These are phyloP conservation scores for Acacia pycnantha DNA, from an alignment of 331 rosid species.

Conservation along the genomic window DNA sequence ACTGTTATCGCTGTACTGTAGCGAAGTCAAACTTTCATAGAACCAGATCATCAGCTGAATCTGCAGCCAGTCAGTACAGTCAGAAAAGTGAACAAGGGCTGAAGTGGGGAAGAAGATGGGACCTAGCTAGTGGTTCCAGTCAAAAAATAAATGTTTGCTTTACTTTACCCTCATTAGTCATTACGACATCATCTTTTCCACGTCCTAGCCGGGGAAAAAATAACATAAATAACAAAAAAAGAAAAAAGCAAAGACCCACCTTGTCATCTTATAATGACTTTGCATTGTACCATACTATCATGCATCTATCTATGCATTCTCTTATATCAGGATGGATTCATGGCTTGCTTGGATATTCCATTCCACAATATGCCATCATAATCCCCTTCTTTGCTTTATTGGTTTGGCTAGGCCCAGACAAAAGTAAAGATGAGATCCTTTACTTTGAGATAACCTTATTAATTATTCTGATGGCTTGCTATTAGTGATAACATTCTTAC, in stretches of 20 bases:
- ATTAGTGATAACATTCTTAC: not conserved
- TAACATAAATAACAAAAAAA: too few relatives aligned
- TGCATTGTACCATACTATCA: not conserved
- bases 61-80: not conserved
- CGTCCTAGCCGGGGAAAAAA: not conserved
- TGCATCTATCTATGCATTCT: not conserved
- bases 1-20: not conserved
- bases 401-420: slow-evolving; percentile 9
- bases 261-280: not conserved
- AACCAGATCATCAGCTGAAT: not conserved
- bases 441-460: not conserved
- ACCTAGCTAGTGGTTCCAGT: not conserved
- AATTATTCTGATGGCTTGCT: not conserved
- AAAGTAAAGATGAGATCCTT: slow-evolving; percentile 13
- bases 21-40: not conserved
- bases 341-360: not conserved
- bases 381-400: slow-evolving; percentile 10
- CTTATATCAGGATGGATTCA: not conserved
- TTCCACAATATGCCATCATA: not conserved
- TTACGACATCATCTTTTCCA: not conserved
- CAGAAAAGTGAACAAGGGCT: not conserved
- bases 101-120: not conserved
- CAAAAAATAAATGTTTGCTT: slow-evolving; percentile 4
- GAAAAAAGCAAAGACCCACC: not conserved
- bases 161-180: not conserved